Evolutionary conservation across 306 rosid genomes (phyloP), one percentile per base, ranked within the genome.

Genomic region (Pyrus bretschneideri): DNA sequence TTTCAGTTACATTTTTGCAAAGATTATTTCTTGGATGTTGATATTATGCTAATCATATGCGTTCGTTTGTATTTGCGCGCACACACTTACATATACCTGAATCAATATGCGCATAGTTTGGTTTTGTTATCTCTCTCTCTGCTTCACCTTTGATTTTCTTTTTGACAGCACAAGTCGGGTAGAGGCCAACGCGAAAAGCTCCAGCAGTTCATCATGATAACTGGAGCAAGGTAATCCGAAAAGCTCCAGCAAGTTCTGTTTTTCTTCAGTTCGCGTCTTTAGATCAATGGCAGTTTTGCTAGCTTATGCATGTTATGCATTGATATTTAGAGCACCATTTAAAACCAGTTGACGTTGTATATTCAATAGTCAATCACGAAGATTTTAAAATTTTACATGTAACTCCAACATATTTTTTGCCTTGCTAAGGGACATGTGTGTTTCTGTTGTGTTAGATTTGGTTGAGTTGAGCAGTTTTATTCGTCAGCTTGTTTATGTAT

Each of bases 141-240:
- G 25, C 10, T 31, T 45, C 17, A 9, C 66, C 19, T 33, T 33
- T 17, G 21, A 1, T 49, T 4, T 9, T 40, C 49, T 73, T 86
- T 38, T 83, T 64, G 65, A 76, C 92, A 96, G 99, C 92, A 93
- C 76, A 96, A 92, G 74, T 80, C 91, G 82, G 96, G 93, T 49
- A 89, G 98, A 86, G 96, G 98, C 42, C 92, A 92, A 40, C 98
- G 98, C 5, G 99, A 96, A 81, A 96, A 96, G 87, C 80, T 96
- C 77, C 98, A 96, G 86, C 99, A 96, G 88, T 96, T 96, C 83
- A 81, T 96, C 75, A 61, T 92, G 23, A 92, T 96, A 78, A 96
- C 99, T 55, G 98, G 98, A 58, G 91, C 98, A 14, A 96, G 96
- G 98, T 96, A 85, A 78, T 73, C 10, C n/a, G 64, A 18, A 58